Evolutionary conservation across 345 rosid genomes (phyloP).

Genomic region (Salix purpurea): DNA sequence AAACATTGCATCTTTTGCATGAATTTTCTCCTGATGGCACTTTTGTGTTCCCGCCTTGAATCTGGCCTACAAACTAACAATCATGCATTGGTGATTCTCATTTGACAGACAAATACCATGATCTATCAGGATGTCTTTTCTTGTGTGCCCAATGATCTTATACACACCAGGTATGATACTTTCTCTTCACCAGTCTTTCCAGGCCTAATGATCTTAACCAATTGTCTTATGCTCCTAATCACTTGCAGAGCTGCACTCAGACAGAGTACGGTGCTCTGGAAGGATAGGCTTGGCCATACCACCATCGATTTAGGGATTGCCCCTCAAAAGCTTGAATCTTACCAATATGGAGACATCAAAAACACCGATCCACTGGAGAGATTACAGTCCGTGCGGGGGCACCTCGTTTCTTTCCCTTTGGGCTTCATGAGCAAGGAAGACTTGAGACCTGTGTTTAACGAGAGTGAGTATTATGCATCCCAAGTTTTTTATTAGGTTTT

Average conservation of each 20-base stretch:
- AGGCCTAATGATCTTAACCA: background rate
- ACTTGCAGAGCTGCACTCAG: slow-evolving; percentile 54
- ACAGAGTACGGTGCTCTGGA: slow-evolving; percentile 61
- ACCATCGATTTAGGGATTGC: slow-evolving; percentile 92
- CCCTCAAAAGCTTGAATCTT: slow-evolving; percentile 62
- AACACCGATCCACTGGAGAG: slow-evolving; percentile 62
- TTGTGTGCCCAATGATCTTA: slow-evolving; percentile 86
- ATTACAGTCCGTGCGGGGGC: slow-evolving; percentile 60
- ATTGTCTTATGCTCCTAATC: background rate
- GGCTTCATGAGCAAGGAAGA: slow-evolving; percentile 94
- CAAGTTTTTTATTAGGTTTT: slow-evolving; percentile 73
- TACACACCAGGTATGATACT: slow-evolving; percentile 61
- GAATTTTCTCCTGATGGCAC: background rate
- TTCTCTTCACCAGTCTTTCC: background rate
- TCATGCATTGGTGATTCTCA: slow-evolving; percentile 9
- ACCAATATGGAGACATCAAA: slow-evolving; percentile 55
- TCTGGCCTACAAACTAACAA: background rate
- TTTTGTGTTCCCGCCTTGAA: background rate
- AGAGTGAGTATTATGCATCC: slow-evolving; percentile 94
- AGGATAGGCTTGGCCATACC: slow-evolving; percentile 76
- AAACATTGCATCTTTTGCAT: background rate
- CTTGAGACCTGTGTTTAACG: slow-evolving; percentile 84
- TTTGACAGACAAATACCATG: slow-evolving; percentile 68
- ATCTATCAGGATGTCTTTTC: slow-evolving; percentile 90
- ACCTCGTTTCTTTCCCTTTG: slow-evolving; percentile 89